Conservation (phyloP, 306 rosid species). For the Mucuna pruriens region DNA sequence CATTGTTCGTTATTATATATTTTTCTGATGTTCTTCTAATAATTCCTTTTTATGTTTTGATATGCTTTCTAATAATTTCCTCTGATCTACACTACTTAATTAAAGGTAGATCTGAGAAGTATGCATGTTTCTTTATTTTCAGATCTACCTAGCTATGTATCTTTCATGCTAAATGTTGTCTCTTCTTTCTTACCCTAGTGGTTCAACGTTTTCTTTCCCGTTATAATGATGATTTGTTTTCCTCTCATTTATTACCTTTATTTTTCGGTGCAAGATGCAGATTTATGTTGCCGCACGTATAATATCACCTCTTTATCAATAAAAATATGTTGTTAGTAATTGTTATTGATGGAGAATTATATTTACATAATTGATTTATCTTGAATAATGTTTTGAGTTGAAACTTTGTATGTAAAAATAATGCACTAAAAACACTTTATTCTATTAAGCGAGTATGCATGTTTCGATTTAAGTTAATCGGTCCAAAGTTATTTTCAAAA, state of each 20-base stretch:
- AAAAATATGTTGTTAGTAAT: not conserved
- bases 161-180: not conserved
- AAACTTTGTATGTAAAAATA: not conserved
- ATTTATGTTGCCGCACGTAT: not conserved
- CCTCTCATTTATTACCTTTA: not conserved
- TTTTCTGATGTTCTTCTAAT: not conserved
- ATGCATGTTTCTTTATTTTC: not conserved
- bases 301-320: not conserved
- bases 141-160: constrained; percentile 19
- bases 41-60: not conserved
- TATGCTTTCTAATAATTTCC: not conserved
- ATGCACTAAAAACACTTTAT: too few relatives aligned
- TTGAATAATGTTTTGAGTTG: not conserved
- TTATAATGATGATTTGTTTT: not conserved
- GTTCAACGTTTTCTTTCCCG: not conserved
- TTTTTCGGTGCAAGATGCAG: not conserved
- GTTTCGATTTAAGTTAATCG: not conserved
- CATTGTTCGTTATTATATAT: not conserved
- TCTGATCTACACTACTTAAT: constrained; percentile 20
- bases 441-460: not conserved
- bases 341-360: not conserved
- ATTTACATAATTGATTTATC: not conserved
- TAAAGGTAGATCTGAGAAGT: constrained; percentile 10
- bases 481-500: not conserved
- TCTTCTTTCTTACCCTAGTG: not conserved